Evolutionary conservation across 768 basidiomycete genomes (phyloP), one percentile per base, ranked within the genome.

Genomic region (Albatrellus ellisii): DNA sequence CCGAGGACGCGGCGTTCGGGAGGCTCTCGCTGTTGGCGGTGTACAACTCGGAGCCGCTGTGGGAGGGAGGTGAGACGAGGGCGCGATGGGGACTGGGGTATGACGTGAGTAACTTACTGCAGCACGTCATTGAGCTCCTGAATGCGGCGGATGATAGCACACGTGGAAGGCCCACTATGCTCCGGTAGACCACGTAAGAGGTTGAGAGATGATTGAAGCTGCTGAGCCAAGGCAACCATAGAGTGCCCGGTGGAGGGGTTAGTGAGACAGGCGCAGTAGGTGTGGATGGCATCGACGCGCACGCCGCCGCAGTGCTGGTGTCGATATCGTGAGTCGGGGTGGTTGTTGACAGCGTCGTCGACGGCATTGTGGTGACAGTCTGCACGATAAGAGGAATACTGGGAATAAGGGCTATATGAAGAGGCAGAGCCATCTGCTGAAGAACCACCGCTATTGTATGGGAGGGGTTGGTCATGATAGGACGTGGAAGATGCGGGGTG

Each of bases 331-430:
- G 41, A 38, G 37, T 49, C 48, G 27, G 48, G 27, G 33, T 39
- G 27, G 27, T 26, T n/a, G 35, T 43, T 14, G 46, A 34, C 12
- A 39, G 43, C 26, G 44, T 43, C 31, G 31, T 6, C 24, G 41
- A 41, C 9, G 50, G 46, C n/a, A n/a, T n/a, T n/a, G n/a, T n/a
- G n/a, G n/a, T n/a, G n/a, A n/a, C n/a, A n/a, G n/a, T n/a, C n/a
- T n/a, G n/a, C n/a, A n/a, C n/a, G n/a, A n/a, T n/a, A n/a, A n/a
- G n/a, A n/a, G n/a, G n/a, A n/a, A 18, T 47, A 24, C 27, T 38
- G 51, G 46, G 45, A 39, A 44, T 52, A 52, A 12, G 51, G 49
- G 15, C 49, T 50, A 26, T 50, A 50, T 34, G 46, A 42, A 4
- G 39, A 29, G 26, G 49, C 50, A 4, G 51, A 50, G 27, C 49